Base-by-base conservation (phyloP, 2,329 filamentous ascomycete species). In the Berkeleyomyces rouxiae region DNA sequence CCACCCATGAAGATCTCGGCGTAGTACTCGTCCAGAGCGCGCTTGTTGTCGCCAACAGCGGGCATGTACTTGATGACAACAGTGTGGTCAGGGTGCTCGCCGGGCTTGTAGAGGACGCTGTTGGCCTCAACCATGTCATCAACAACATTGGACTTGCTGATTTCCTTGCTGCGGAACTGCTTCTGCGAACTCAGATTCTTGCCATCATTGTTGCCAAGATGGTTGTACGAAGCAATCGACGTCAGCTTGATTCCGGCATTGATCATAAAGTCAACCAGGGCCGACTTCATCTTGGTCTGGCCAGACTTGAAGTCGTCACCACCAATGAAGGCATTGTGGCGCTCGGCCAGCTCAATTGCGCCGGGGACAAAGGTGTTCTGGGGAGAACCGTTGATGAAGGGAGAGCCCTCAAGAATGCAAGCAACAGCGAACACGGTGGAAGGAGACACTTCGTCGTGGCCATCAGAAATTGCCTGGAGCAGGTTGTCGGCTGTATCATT, bases 41-140 rank as follows among this genome's bases (percentile, higher is more conserved):
- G 90, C 84, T 99, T 99, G 82, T 96, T 95, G 78, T 99, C 93
- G 66, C 93, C 93, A 58, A 99, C 93, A 67, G 91, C 90, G 43
- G 93, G 93, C 91, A 99, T 96, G 80, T 99, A 99, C 83, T 99
- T 99, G 84, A 99, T 99, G 69, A 99, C 93, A 65, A 99, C 93
- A 65, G 89, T 95, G 79, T 99, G 93, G 73, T 99, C 91, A 1
- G 93, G 93, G 75, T 97, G 91, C 78, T 99, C 93, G 69, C 86
- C 90, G 70, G 88, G 79, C 75, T 86, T 84, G 80, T 99, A 99
- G 63, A 99, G 81, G 59, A 97, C 85, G 59, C 77, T 79, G 79
- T 99, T 99, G 71, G 93, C 92, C 71, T 90, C 91, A 65, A 99
- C 93, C 93, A 99, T 99, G 79, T 99, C 93, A 73, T 99, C 93